Base-by-base conservation (phyloP, 2,329 filamentous ascomycete species). In the Myriosclerotinia duriaeana region DNA sequence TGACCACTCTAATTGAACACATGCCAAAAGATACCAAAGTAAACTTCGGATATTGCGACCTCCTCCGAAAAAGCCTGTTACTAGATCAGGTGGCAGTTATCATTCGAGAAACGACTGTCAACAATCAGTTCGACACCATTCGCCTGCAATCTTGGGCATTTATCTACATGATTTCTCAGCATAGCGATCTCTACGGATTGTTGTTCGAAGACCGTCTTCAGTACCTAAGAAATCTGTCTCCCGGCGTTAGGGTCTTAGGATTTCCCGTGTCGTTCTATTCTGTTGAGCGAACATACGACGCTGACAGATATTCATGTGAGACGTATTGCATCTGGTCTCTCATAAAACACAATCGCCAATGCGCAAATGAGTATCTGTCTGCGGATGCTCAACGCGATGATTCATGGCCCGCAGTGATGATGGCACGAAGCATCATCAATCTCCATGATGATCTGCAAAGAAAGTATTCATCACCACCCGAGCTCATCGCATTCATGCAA, bases 21-120 rank as follows among this genome's bases (percentile, higher is more conserved):
- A 48, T 60, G 5, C 56, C 56, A 4, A 22, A 36, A 60, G 8
- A 60, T 7, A 15, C 30, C 12, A 22, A 15, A 9, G n/a, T 2
- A 2, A 17, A 12, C 0, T 36, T 48, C 30, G 56, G 11, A 22
- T 60, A 26, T 48, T 22, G 42, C 44, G 42, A 60, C 3, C 30
- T 60, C 20, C 34, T 60, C 20, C 56, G 56, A 12, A 48, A 60
- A 9, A 50, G 42, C 14, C 22, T 60, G 56, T 22, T 60, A 20
- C 14, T 60, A 3, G 56, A 60, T 7, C 56, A 60, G 3, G 42
- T 60, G 14, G 56, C 56, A 11, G 20, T 48, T 14, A 50, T 42
- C 0, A 48, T 60, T 5, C 11, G 34, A 34, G 48, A 38, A 9
- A 60, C 48, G 56, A n/a, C 20, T 6, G 11, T 20, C 1, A 30